Conservation (phyloP, 2,329 filamentous ascomycete species). For the Paecilomyces formosus region DNA sequence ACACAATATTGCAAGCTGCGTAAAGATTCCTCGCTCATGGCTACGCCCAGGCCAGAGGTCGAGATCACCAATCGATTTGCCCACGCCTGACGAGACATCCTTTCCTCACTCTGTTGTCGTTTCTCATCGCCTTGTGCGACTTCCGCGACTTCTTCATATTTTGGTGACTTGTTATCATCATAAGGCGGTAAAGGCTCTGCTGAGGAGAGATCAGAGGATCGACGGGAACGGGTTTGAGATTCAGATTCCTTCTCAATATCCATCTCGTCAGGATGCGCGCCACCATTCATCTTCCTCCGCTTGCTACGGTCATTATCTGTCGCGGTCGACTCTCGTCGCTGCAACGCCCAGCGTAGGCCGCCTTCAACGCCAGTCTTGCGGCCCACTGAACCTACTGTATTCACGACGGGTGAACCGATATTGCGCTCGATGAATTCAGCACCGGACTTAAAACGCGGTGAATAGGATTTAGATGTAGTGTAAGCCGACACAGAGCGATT, state of each 20-base stretch:
- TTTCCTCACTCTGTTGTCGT: conserved; percentile 7
- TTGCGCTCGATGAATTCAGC: conserved; percentile 88
- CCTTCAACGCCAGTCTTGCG: conserved; percentile 82
- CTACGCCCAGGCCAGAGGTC: conserved; percentile 82
- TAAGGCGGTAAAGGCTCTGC: conserved; percentile 76
- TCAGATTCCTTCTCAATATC: conserved; percentile 39
- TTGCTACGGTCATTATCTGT: conserved; percentile 25
- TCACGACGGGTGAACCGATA: conserved; percentile 72
- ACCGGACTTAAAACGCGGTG: conserved; percentile 78
- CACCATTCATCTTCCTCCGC: conserved; percentile 36
- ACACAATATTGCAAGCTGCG: conserved; percentile 80
- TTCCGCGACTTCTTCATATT: conserved; percentile 61
- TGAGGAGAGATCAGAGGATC: conserved; percentile 58
- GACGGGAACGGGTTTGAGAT: conserved; percentile 31
- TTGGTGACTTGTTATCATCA: conserved; percentile 68
- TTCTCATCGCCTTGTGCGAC: conserved; percentile 32
- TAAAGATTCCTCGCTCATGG: conserved; percentile 83
- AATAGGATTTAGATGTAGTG: conserved; percentile 80
- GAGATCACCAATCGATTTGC: conserved; percentile 80
- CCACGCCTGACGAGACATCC: conserved; percentile 48
- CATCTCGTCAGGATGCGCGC: conserved; percentile 29
- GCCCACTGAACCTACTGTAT: conserved; percentile 76
- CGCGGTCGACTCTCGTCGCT: conserved; percentile 30
- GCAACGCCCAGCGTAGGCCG: conserved; percentile 75
- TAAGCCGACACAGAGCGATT: conserved; percentile 81